Evolutionary conservation across 1,139 yeast genomes (phyloP).

Genomic region (Trichomonascaceae sp.): DNA sequence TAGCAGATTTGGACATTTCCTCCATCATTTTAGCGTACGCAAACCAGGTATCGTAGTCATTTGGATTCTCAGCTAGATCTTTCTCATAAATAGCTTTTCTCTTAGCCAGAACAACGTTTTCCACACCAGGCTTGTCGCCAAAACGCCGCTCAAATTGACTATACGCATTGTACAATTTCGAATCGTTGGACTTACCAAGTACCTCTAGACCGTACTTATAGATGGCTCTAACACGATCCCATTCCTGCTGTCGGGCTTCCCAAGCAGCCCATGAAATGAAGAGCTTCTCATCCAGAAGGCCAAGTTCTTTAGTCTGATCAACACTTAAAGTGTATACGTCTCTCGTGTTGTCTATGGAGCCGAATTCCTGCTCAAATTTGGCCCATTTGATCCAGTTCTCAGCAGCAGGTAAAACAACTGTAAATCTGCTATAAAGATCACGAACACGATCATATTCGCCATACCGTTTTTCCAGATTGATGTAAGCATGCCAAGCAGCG

Average conservation of each 20-base stretch:
- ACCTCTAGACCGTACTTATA: constrained; percentile 47
- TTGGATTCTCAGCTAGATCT: constrained; percentile 42
- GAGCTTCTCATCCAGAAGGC: constrained; percentile 35
- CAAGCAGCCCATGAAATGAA: constrained; percentile 60
- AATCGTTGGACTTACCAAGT: constrained; percentile 41
- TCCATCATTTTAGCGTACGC: constrained; percentile 48
- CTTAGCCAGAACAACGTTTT: constrained; percentile 46
- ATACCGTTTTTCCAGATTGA: constrained; percentile 65
- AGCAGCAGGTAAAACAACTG: constrained; percentile 46
- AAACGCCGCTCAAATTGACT: constrained; percentile 59
- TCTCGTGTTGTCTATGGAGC: constrained; percentile 44
- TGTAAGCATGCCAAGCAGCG: constrained; percentile 69
- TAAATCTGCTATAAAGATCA: constrained; percentile 50
- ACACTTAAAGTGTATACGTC: constrained; percentile 63
- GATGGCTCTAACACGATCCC: constrained; percentile 62
- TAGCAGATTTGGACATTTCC: constrained; percentile 31
- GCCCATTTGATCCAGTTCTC: constrained; percentile 65
- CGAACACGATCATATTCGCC: constrained; percentile 55
- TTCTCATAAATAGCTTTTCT: constrained; percentile 52
- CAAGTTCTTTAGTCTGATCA: constrained; percentile 40
- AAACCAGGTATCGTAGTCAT: constrained; percentile 82
- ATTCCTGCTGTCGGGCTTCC: constrained; percentile 61
- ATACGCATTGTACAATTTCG: constrained; percentile 41
- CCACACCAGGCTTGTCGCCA: constrained; percentile 53
- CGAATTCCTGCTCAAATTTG: constrained; percentile 52